Base-by-base conservation (phyloP, 257 asterid species). In the Lycium barbarum region DNA sequence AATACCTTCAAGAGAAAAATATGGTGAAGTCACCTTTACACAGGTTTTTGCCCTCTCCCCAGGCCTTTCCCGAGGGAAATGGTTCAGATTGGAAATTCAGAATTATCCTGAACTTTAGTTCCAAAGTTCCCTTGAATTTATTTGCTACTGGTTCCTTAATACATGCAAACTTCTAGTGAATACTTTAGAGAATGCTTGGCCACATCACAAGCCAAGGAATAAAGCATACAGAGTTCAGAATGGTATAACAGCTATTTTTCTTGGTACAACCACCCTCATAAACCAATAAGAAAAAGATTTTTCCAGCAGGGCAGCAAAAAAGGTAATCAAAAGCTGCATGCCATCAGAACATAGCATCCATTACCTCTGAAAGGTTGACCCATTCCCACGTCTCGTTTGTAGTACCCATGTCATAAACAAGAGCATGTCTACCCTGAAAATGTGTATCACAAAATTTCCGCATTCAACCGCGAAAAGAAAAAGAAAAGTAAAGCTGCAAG, bases 281-380 rank as follows among this genome's bases (percentile, higher is more conserved):
- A 67, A 83, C 81, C 78, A 82, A 82, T 2, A 82, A 45, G 40
- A 47, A 62, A 82, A 51, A 33, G 14, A 83, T 36, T 11, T 35
- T 68, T 70, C 85, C 65, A 17, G 65, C 49, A 76, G 82, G 65
- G 53, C 62, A 53, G 63, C 43, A 14, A 76, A 76, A 26, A 33
- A 51, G 65, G n/a, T 7, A 14, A 38, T 15, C 22, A 83, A 84
- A 81, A 43, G 81, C 68, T 65, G 51, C 62, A 63, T 17, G 83
- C 74, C 80, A 72, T 76, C 40, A 68, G 86, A 82, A 59, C 4
- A 83, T 79, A 82, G 81, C 53, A 84, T 55, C 33, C 38, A 83
- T 84, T 85, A 93, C 97, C 95, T 93, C 97, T 2, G 93, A 67
- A 61, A 93, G 93, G 85, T 92, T 91, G 86, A 93, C 97, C 95